Evolutionary conservation across 371 early-diverging fungal genomes (phyloP).

Genomic region (Gilbertella persicaria): DNA sequence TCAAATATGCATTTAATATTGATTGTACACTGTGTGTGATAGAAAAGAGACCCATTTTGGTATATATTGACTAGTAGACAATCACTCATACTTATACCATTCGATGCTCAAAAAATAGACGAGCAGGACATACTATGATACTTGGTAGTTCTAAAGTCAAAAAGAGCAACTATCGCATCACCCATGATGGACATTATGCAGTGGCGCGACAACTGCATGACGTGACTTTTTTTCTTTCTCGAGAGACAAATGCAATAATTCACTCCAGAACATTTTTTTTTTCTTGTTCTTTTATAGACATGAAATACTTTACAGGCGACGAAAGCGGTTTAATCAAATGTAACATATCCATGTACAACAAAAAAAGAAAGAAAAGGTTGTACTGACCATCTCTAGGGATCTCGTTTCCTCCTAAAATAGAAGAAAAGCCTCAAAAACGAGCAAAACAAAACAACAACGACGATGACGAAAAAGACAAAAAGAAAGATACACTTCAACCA

Average conservation of each 20-base stretch:
- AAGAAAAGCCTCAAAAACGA: conserved; percentile 24
- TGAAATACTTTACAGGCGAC: conserved; percentile 68
- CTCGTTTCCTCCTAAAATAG: conserved; percentile 32
- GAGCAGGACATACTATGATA: too few species aligned
- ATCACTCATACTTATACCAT: too few species aligned
- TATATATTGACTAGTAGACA: too few species aligned
- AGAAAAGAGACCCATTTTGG: too few species aligned
- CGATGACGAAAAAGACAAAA: conserved; percentile 27
- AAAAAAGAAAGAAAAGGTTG: not conserved
- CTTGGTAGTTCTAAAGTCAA: too few species aligned
- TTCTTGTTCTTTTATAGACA: conserved; percentile 1
- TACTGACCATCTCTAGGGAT: conserved; percentile 24
- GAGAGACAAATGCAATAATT: not conserved
- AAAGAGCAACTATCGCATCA: too few species aligned
- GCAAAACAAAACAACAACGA: conserved; percentile 22
- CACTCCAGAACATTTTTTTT: not conserved
- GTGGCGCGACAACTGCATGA: too few species aligned
- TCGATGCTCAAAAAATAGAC: too few species aligned
- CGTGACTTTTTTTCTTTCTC: conserved; percentile 13
- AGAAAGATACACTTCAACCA: conserved; percentile 32
- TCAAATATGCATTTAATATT: too few species aligned
- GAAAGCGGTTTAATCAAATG: conserved; percentile 78
- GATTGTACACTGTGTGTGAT: too few species aligned
- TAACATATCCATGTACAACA: conserved; percentile 15
- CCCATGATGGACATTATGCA: too few species aligned